Evolutionary conservation across 768 basidiomycete species (phyloP), one percentile per base, ranked within the genome.

Genomic region (Russula griseocarnosa): DNA sequence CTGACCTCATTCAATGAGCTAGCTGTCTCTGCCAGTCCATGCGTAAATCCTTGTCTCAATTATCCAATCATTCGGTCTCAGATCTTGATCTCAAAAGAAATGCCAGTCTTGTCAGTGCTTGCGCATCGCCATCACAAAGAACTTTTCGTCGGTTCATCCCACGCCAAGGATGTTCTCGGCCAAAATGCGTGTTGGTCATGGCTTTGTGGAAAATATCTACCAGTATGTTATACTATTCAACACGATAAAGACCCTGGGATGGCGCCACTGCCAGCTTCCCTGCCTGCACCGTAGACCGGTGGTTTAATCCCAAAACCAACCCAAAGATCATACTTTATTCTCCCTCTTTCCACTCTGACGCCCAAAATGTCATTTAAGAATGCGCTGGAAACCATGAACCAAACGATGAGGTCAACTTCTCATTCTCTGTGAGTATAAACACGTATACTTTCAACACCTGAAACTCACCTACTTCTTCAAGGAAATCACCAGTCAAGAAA

Each of bases 121-220:
- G 30, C 18, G 30, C 6, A 1, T 36, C 7, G 3, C 13, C n/a
- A 14, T 14, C 22, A 22, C 13, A 7, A 24, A 24, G 3, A 22
- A 24, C 34, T 18, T 34, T 44, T n/a, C 5, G 44, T 14, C 24
- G 34, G 56, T 32, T 24, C n/a, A 16, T 24, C 34, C 6, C 5
- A 47, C 44, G 14, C 55, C 49, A 58, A 49, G 52, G 57, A 7
- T 16, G 5, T 32, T 40, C 22, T 49, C 6, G 38, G 16, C 7
- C 14, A 49, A 50, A 52, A 58, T 52, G 61, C 22, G 10, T 44
- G 26, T 34, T 16, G 0, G 30, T 57, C 26, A 18, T 40, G 22
- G 24, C 52, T 58, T 52, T 62, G 62, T 58, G 62, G 62, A 22
- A 58, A 26, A 42, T 18, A 26, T 42, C 28, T 28, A 11, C 44